Evolutionary conservation across 2,329 filamentous ascomycete genomes (phyloP).

Genomic region (Pseudogymnoascus sp.): DNA sequence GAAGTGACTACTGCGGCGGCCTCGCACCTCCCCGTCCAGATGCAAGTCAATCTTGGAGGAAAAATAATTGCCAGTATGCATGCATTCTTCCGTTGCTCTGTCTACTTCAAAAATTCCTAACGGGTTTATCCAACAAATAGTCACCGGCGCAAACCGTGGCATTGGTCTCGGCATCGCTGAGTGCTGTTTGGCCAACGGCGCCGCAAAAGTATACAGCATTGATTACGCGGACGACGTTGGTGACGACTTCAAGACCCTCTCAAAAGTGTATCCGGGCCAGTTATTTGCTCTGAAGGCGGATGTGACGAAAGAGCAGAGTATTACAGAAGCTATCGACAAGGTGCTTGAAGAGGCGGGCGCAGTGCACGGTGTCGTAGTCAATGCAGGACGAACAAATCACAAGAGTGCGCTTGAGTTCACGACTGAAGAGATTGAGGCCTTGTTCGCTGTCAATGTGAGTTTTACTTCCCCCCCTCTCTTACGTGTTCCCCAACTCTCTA

Average conservation of each 20-base stretch:
- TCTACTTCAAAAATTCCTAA: neutral
- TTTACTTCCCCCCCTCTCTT: no score
- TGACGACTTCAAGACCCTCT: slow-evolving; percentile 36
- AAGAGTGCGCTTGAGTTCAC: slow-evolving; percentile 46
- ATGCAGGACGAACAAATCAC: slow-evolving; percentile 46
- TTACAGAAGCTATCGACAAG: slow-evolving; percentile 38
- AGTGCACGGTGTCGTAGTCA: slow-evolving; percentile 44
- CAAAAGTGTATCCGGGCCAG: slow-evolving; percentile 34
- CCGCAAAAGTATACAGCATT: slow-evolving; percentile 39
- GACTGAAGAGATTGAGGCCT: slow-evolving; percentile 38
- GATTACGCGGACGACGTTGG: slow-evolving; percentile 36
- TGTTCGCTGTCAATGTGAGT: slow-evolving; percentile 37
- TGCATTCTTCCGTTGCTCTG: neutral
- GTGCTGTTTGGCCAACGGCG: slow-evolving; percentile 40
- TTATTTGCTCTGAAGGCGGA: slow-evolving; percentile 39
- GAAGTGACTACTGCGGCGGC: neutral
- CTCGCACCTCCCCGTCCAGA: slow-evolving; percentile 16
- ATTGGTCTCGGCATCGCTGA: slow-evolving; percentile 42
- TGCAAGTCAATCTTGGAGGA: slow-evolving; percentile 25
- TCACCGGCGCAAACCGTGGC: slow-evolving; percentile 33
- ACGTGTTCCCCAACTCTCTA: no score
- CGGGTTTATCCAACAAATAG: slow-evolving; percentile 16
- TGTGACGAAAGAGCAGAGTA: slow-evolving; percentile 41
- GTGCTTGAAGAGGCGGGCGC: slow-evolving; percentile 38
- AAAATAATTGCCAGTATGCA: slow-evolving; percentile 32